Evolutionary conservation across 257 asterid genomes (phyloP), one percentile per base, ranked within the genome.

Genomic region (Salvia miltiorrhiza): DNA sequence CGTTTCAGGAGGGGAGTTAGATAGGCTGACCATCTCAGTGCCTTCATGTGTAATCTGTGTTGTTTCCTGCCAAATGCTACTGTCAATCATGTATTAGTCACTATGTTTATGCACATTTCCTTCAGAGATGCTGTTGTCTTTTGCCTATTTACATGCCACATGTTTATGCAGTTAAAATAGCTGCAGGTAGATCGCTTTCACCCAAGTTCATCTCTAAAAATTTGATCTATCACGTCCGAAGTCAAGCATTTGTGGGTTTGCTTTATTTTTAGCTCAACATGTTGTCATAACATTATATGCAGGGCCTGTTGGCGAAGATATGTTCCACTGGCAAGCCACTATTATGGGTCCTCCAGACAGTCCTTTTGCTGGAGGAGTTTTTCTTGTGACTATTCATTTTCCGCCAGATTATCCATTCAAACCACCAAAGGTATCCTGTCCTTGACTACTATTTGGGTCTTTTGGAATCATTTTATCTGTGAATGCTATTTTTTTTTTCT

Each of bases 401-500:
- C 95, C 95, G 1, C 95, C 95, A 30, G 95, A 88, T 77, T 88
- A 88, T 73, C 95, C 95, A 37, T 88, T 89, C 79, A 89, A 89
- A 74, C 96, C 96, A 59, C 96, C 96, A 0, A 89, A 86, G 94
- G 96, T 87, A 78, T 71, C 32, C 26, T 50, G 16, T 48, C 63
- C 20, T 62, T 28, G 7, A 44, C 49, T 55, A 20, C 19, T 50
- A 37, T 24, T 65, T 57, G 61, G 45, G 64, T 11, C 30, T 40
- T 45, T 14, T 16, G 13, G 14, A 49, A 44, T 17, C 9, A 52
- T 1, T 20, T 9, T 8, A 10, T 47, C 9, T 17, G 33, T 35
- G 4, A 53, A 53, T 53, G 35, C 60, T 23, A 21, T 54, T 24
- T 11, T 7, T 54, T 54, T 12, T 13, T n/a, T n/a, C n/a, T n/a